phyloP scores from a whole-genome alignment of 306 rosid species.

The Dicorynia guianensis region DNA sequence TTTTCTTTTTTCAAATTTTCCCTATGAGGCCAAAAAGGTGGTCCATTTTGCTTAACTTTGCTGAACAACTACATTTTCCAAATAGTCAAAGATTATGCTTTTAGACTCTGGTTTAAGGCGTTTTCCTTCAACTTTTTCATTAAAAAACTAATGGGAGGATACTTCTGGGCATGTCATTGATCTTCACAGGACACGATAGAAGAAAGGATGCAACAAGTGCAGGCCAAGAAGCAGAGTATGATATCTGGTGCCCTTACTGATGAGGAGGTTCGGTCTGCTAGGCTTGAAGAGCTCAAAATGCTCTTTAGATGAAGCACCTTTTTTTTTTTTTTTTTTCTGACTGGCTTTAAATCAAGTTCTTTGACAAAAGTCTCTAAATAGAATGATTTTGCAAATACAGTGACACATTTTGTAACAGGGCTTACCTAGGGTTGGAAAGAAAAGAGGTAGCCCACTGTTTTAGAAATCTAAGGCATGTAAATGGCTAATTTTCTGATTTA shows the following conservation, averaged over 20 bases:
- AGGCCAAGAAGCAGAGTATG: conserved; percentile 77
- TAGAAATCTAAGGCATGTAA: too few relatives aligned
- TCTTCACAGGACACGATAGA: conserved; percentile 70
- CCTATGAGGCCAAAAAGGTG: neutral
- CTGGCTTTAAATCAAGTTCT: conserved; percentile 17
- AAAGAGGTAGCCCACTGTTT: too few relatives aligned
- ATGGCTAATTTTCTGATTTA: too few relatives aligned
- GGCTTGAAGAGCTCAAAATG: conserved; percentile 84
- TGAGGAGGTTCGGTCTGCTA: conserved; percentile 72
- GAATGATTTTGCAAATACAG: too few relatives aligned
- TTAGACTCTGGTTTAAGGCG: neutral
- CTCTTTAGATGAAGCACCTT: conserved; percentile 57
- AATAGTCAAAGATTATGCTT: conserved; percentile 15
- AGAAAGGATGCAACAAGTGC: conserved; percentile 77
- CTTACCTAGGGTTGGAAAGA: too few relatives aligned
- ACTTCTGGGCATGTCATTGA: neutral
- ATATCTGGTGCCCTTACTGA: conserved; percentile 83
- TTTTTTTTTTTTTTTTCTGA: neutral
- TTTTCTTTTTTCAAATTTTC: conserved; percentile 1
- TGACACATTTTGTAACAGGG: too few relatives aligned
- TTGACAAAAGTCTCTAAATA: too few relatives aligned
- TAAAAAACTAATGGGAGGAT: conserved; percentile 10
- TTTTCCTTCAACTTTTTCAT: neutral
- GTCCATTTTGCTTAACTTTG: neutral
- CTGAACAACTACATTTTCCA: neutral